These are phyloP conservation scores for Neonectria faginata DNA, from an alignment of 2,329 filamentous ascomycete species.

Conservation along the genomic window DNA sequence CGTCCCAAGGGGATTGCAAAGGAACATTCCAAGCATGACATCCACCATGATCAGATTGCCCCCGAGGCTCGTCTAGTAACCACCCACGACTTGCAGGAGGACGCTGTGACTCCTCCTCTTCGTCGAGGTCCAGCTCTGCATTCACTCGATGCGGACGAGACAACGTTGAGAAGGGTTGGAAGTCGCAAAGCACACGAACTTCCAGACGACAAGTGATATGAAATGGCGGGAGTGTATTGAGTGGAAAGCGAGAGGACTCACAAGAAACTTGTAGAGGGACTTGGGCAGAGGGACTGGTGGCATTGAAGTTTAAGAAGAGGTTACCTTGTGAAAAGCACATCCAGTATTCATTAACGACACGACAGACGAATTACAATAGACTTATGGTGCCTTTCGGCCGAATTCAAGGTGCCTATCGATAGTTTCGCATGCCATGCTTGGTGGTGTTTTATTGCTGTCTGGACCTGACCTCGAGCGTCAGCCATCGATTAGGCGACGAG, in stretches of 20 bases:
- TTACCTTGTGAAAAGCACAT: slow-evolving; percentile 18
- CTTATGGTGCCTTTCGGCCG: background rate
- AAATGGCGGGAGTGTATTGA: background rate
- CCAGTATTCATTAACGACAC: slow-evolving; percentile 19
- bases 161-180: slow-evolving; percentile 15
- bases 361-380: slow-evolving; percentile 21
- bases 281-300: background rate
- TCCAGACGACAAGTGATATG: slow-evolving; percentile 31
- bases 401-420: background rate
- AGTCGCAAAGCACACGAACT: slow-evolving; percentile 32
- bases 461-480: background rate
- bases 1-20: slow-evolving; percentile 15
- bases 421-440: background rate
- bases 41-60: slow-evolving; percentile 27
- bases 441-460: background rate
- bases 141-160: slow-evolving; percentile 32
- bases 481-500: background rate
- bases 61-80: slow-evolving; percentile 17
- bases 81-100: slow-evolving; percentile 31
- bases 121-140: slow-evolving; percentile 26
- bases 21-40: slow-evolving; percentile 29
- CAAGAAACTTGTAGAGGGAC: too few relatives aligned
- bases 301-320: slow-evolving; percentile 3
- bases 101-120: slow-evolving; percentile 18
- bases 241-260: background rate